A percentile compares a stretch with the other conserved stretches of the same genome.
phyloP scores from a whole-genome alignment of 768 basidiomycete genomes.

The Tulasnella sp. region DNA sequence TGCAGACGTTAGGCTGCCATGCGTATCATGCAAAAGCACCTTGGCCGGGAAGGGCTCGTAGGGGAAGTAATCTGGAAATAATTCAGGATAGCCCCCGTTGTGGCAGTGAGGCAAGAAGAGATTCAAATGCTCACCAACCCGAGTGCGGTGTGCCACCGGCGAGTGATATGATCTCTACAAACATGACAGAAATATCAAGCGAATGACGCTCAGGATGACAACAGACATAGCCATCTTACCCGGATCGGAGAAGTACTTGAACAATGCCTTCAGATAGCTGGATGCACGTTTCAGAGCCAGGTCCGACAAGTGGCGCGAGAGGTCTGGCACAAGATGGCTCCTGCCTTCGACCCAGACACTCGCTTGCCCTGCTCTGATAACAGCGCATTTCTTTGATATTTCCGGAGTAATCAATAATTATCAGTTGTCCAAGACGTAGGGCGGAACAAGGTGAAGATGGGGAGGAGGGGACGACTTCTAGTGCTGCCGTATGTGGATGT shows the following conservation, averaged over 20 bases:
- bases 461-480: too few relatives aligned
- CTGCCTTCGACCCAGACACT: conserved; percentile 5
- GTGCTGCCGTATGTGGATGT: too few relatives aligned
- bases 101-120: too few relatives aligned
- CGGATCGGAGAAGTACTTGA: conserved; percentile 44
- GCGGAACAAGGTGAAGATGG: too few relatives aligned
- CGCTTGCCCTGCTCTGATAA: not conserved
- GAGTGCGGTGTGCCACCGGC: conserved; percentile 70
- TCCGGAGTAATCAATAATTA: too few relatives aligned
- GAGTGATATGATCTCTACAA: conserved; percentile 36
- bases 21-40: conserved; percentile 39
- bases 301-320: conserved; percentile 60
- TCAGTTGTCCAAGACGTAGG: too few relatives aligned
- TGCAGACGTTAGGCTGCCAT: not conserved
- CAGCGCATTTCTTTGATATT: not conserved
- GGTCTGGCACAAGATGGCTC: conserved; percentile 29
- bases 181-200: not conserved
- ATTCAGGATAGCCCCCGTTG: too few relatives aligned
- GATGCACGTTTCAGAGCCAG: conserved; percentile 37
- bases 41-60: conserved; percentile 50
- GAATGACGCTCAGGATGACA: not conserved
- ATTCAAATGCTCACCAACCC: too few relatives aligned
- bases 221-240: conserved; percentile 23
- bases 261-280: conserved; percentile 56
- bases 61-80: conserved; percentile 44